Evolutionary conservation across 1,139 yeast species (phyloP).

Genomic region (Nakaseomyces uthaithaninus): DNA sequence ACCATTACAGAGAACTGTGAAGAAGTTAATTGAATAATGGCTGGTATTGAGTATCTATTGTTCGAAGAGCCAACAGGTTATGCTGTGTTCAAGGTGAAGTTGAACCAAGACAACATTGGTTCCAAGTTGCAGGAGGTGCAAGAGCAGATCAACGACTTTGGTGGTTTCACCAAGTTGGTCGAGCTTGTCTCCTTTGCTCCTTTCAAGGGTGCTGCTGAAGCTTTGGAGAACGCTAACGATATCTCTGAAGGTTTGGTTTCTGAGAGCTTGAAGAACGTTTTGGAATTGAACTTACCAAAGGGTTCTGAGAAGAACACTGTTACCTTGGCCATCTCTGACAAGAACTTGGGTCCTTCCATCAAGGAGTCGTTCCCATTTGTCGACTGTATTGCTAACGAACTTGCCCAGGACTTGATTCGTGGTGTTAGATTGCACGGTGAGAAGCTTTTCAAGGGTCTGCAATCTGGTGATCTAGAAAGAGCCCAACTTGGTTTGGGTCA

Average conservation of each 20-base stretch:
- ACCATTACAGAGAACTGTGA: too few species aligned
- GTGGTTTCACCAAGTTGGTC: slow-evolving; percentile 83
- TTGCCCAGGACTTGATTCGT: slow-evolving; percentile 90
- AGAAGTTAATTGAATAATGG: slow-evolving; percentile 31
- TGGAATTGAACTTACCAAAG: slow-evolving; percentile 89
- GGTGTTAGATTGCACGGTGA: slow-evolving; percentile 89
- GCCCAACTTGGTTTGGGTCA: slow-evolving; percentile 99
- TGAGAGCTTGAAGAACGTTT: slow-evolving; percentile 79
- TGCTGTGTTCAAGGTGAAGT: slow-evolving; percentile 87
- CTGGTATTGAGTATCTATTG: slow-evolving; percentile 81
- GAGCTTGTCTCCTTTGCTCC: slow-evolving; percentile 96
- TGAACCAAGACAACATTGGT: slow-evolving; percentile 92
- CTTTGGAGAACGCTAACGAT: slow-evolving; percentile 95
- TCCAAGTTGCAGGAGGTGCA: slow-evolving; percentile 91
- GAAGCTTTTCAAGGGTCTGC: slow-evolving; percentile 83
- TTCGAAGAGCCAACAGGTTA: slow-evolving; percentile 99
- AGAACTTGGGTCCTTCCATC: slow-evolving; percentile 91
- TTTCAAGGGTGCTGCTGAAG: slow-evolving; percentile 98
- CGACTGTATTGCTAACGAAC: slow-evolving; percentile 84
- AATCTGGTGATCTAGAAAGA: slow-evolving; percentile 91
- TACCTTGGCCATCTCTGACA: slow-evolving; percentile 83
- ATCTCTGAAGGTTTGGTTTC: slow-evolving; percentile 94
- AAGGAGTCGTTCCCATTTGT: slow-evolving; percentile 83
- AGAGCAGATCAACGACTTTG: slow-evolving; percentile 79
- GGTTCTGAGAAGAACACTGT: slow-evolving; percentile 58